phyloP scores from a whole-genome alignment of 1,284 basidiomycete species.

The Cutaneotrichosporon arboriforme region DNA sequence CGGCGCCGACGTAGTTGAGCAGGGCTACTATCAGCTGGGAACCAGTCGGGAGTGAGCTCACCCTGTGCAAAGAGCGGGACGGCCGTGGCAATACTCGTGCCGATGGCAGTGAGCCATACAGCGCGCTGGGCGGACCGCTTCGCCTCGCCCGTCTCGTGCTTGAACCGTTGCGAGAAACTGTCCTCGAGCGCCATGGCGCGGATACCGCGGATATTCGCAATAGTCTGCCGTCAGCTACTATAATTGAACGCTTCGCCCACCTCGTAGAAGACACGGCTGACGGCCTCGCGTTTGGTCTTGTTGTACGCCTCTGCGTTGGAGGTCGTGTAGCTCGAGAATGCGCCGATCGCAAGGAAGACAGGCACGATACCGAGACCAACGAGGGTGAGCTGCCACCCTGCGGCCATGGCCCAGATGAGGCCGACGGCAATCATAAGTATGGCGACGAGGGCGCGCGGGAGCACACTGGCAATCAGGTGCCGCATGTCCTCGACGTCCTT shows the following conservation, averaged over 20 bases:
- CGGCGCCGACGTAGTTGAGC: slow-evolving; percentile 81
- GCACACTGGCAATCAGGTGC: slow-evolving; percentile 66
- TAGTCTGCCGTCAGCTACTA: slow-evolving; percentile 55
- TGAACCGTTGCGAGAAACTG: slow-evolving; percentile 67
- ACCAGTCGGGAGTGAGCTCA: slow-evolving; percentile 29
- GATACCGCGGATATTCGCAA: slow-evolving; percentile 79
- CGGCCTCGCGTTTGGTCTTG: slow-evolving; percentile 75
- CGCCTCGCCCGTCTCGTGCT: slow-evolving; percentile 58
- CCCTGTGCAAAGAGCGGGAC: slow-evolving; percentile 79
- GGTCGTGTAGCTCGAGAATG: slow-evolving; percentile 51
- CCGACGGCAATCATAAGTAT: slow-evolving; percentile 74
- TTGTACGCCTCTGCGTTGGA: slow-evolving; percentile 65
- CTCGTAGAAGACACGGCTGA: slow-evolving; percentile 81
- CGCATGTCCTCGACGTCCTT: slow-evolving; percentile 90
- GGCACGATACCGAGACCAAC: slow-evolving; percentile 83
- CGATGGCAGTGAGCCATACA: slow-evolving; percentile 77
- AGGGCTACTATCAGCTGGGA: slow-evolving; percentile 54
- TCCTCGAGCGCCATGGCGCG: slow-evolving; percentile 82
- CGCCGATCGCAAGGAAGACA: slow-evolving; percentile 69
- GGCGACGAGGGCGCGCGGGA: slow-evolving; percentile 69
- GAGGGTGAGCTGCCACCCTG: slow-evolving; percentile 89
- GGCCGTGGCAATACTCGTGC: slow-evolving; percentile 70
- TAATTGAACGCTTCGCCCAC: slow-evolving; percentile 50
- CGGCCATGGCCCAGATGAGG: slow-evolving; percentile 76
- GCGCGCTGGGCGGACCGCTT: slow-evolving; percentile 65